Evolutionary conservation across 495 filamentous ascomycete genomes (phyloP).

Genomic region (Paragyromitra xinjiangensis): DNA sequence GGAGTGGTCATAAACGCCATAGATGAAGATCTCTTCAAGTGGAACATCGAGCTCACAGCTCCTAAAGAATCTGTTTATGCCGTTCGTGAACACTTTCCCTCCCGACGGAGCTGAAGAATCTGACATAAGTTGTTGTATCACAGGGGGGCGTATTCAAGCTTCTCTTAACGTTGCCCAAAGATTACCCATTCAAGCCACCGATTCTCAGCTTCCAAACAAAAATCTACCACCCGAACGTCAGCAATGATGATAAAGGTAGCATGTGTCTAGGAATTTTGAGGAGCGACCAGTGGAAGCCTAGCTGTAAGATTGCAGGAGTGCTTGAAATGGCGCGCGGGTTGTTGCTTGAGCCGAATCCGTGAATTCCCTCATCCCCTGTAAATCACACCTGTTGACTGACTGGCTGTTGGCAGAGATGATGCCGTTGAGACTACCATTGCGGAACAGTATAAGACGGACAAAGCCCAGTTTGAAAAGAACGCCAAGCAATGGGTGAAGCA

Average conservation of each 20-base stretch:
- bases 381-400: neutral
- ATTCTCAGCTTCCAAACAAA: conserved; percentile 87
- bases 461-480: conserved; percentile 79
- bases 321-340: conserved; percentile 81
- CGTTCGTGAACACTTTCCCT: conserved; percentile 60
- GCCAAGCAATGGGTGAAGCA: conserved; percentile 81
- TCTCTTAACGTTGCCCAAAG: conserved; percentile 75
- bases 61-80: conserved; percentile 76
- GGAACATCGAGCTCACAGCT: conserved; percentile 81
- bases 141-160: conserved; percentile 83
- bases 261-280: conserved; percentile 94
- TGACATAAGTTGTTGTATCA: conserved; percentile 8
- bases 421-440: conserved; percentile 88
- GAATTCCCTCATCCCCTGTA: conserved; percentile 19
- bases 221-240: conserved; percentile 98
- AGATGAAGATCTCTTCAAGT: conserved; percentile 80
- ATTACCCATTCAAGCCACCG: conserved; percentile 97
- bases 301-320: conserved; percentile 76
- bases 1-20: conserved; percentile 73
- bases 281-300: conserved; percentile 93
- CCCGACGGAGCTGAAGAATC: neutral
- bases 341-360: conserved; percentile 83
- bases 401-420: conserved; percentile 68
- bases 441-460: conserved; percentile 79
- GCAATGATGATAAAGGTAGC: conserved; percentile 87